Evolutionary conservation across 345 rosid genomes (phyloP).

Genomic region (Citrus trifoliata): DNA sequence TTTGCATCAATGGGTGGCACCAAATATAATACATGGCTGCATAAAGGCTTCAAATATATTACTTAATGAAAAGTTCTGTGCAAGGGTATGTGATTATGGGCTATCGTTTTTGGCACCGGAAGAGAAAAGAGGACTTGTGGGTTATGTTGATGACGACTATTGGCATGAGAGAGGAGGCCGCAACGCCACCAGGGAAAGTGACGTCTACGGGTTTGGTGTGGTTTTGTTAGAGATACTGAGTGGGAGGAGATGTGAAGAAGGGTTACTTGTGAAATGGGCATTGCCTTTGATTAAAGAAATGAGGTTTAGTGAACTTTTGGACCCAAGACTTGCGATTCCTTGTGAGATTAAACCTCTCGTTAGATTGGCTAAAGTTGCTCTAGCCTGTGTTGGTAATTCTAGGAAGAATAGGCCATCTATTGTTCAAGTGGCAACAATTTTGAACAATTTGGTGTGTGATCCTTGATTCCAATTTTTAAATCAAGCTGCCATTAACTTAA

Average conservation of each 20-base stretch:
- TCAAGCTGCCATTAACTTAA: neutral
- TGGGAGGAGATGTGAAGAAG: slow-evolving; percentile 67
- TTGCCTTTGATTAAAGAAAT: slow-evolving; percentile 65
- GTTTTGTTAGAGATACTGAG: slow-evolving; percentile 72
- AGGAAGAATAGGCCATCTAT: slow-evolving; percentile 66
- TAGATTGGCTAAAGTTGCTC: slow-evolving; percentile 76
- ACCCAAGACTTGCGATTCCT: slow-evolving; percentile 50
- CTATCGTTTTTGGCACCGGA: slow-evolving; percentile 50
- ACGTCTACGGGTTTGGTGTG: slow-evolving; percentile 81
- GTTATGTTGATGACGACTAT: slow-evolving; percentile 66
- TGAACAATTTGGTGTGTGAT: slow-evolving; percentile 52
- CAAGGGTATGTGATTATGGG: slow-evolving; percentile 70
- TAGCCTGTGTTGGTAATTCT: slow-evolving; percentile 74
- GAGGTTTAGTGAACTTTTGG: slow-evolving; percentile 58
- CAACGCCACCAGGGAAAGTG: slow-evolving; percentile 60
- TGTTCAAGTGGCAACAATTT: slow-evolving; percentile 57
- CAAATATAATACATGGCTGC: slow-evolving; percentile 63
- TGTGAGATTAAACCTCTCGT: slow-evolving; percentile 43
- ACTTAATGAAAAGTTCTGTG: slow-evolving; percentile 41
- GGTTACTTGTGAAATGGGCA: slow-evolving; percentile 74
- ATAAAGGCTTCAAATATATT: slow-evolving; percentile 64
- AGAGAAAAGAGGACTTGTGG: slow-evolving; percentile 48
- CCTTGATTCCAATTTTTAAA: neutral
- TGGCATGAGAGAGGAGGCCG: slow-evolving; percentile 30
- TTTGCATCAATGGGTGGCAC: slow-evolving; percentile 50